These are phyloP conservation scores for Syzygium aqueum DNA, from an alignment of 345 rosid species.

Conservation along the genomic window DNA sequence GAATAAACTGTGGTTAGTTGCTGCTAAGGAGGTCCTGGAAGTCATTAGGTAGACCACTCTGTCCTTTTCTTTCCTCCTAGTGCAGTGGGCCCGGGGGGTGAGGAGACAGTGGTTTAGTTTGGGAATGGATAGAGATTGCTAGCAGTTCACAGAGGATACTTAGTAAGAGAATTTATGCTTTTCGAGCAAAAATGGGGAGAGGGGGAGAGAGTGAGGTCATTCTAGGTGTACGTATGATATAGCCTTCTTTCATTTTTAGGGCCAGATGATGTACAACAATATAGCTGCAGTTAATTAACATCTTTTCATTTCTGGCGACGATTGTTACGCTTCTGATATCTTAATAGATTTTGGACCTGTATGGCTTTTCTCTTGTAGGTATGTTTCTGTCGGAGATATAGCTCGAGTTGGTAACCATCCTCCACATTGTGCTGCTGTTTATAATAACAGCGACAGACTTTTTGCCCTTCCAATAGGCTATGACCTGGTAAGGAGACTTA, in stretches of 20 bases:
- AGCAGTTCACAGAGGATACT: neutral
- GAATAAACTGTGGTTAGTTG: neutral
- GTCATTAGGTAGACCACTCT: neutral
- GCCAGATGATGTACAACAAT: neutral
- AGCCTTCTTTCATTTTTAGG: neutral
- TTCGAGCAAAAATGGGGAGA: neutral
- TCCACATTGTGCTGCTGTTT: conserved; percentile 88
- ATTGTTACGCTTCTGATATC: neutral
- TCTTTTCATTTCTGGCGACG: neutral
- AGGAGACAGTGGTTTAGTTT: neutral
- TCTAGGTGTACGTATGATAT: neutral
- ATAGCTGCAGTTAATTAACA: neutral
- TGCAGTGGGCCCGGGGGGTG: neutral
- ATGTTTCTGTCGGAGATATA: conserved; percentile 76
- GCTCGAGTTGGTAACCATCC: conserved; percentile 82
- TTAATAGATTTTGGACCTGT: neutral
- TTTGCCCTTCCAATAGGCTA: conserved; percentile 78
- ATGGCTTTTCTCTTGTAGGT: conserved; percentile 25
- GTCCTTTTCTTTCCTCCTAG: neutral
- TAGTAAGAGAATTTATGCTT: neutral
- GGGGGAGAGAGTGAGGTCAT: neutral
- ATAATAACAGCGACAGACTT: conserved; percentile 30
- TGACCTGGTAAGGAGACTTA: conserved; percentile 61
- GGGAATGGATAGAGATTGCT: neutral
- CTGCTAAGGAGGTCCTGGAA: neutral